phyloP scores from a whole-genome alignment of 257 asterid genomes.

The Solanum chilense region DNA sequence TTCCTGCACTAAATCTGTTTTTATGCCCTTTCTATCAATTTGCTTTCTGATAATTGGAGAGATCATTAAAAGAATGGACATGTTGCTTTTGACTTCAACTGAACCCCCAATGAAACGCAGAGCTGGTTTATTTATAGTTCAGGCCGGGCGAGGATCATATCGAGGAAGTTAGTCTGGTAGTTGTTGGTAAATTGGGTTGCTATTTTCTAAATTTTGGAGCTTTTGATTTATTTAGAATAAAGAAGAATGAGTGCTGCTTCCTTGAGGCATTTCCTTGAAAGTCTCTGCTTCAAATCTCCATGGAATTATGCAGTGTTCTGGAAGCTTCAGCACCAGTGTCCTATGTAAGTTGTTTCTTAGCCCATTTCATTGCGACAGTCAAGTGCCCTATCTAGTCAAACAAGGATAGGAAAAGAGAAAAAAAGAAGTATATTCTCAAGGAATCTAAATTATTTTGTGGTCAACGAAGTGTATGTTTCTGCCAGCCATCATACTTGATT shows the following conservation, averaged over 20 bases:
- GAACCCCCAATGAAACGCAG: constrained; percentile 92
- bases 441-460: background rate
- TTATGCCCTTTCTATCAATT: constrained; percentile 5
- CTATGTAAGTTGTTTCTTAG: constrained; percentile 41
- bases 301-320: constrained; percentile 95
- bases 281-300: constrained; percentile 70
- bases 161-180: constrained; percentile 61
- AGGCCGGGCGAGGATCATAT: constrained; percentile 96
- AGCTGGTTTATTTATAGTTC: constrained; percentile 75
- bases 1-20: constrained; percentile 2
- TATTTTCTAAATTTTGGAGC: constrained; percentile 16
- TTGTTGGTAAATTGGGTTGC: constrained; percentile 15
- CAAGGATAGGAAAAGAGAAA: background rate
- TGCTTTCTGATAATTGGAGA: constrained; percentile 4
- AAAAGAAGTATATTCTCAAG: background rate
- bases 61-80: constrained; percentile 38
- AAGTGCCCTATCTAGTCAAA: background rate
- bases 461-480: background rate
- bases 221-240: constrained; percentile 20
- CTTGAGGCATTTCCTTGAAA: constrained; percentile 63
- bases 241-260: constrained; percentile 48
- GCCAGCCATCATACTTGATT: background rate
- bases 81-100: constrained; percentile 37
- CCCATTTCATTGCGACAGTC: background rate
- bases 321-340: constrained; percentile 55